These are phyloP conservation scores for Verbena officinalis DNA, from an alignment of 257 asterid species.

Conservation along the genomic window DNA sequence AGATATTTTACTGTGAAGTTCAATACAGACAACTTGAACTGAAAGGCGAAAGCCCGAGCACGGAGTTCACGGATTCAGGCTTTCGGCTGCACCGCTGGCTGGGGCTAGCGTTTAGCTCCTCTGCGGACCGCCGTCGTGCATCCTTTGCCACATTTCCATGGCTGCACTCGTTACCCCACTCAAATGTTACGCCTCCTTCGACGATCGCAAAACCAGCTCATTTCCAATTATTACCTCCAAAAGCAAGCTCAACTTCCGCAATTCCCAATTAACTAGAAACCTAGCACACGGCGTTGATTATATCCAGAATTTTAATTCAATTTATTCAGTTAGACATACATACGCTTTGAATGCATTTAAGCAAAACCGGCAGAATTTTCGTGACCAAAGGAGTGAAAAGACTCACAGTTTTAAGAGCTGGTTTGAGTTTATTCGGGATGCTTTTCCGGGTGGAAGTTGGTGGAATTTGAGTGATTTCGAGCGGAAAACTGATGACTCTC, in stretches of 20 bases:
- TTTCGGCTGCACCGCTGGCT: constrained; percentile 11
- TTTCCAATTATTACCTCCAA: constrained; percentile 21
- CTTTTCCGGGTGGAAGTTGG: constrained; percentile 49
- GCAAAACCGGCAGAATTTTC: constrained; percentile 11
- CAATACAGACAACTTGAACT: neutral
- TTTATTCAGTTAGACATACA: neutral
- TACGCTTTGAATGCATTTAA: constrained; percentile 22
- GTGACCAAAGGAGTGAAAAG: constrained; percentile 22
- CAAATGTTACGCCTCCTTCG: constrained; percentile 15
- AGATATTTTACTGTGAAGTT: too few species aligned
- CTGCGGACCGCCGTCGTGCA: neutral
- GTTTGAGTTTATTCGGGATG: constrained; percentile 28
- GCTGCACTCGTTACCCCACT: constrained; percentile 24
- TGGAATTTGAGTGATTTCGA: constrained; percentile 41
- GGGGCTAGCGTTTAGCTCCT: neutral
- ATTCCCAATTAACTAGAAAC: constrained; percentile 13
- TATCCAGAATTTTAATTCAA: neutral
- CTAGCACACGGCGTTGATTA: neutral
- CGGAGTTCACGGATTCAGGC: constrained; percentile 2
- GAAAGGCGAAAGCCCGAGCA: neutral
- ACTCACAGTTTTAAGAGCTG: constrained; percentile 26
- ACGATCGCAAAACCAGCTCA: constrained; percentile 17
- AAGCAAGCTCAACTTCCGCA: constrained; percentile 17
- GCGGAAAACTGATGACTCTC: constrained; percentile 21
- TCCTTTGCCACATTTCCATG: constrained; percentile 26